phyloP scores from a whole-genome alignment of 768 basidiomycete species.

The Royoungia palumana region DNA sequence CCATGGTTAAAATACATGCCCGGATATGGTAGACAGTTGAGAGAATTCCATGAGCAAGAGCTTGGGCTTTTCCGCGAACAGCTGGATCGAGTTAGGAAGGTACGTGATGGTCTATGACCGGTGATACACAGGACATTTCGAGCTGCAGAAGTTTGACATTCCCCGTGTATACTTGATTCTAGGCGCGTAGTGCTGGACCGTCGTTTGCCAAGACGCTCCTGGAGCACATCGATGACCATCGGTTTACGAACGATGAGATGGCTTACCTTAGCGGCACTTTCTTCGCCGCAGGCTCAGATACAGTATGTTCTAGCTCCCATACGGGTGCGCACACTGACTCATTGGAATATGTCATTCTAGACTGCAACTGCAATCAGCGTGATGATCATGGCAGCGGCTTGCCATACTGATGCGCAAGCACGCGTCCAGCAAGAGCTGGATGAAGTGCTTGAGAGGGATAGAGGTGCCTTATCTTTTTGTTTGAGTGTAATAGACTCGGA shows the following conservation, averaged over 20 bases:
- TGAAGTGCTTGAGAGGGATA: slow-evolving; percentile 40
- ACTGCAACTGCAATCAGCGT: slow-evolving; percentile 51
- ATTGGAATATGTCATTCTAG: slow-evolving; percentile 2
- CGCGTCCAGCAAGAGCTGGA: slow-evolving; percentile 52
- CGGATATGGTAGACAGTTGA: slow-evolving; percentile 51
- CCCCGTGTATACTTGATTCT: background rate
- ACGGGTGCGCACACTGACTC: background rate
- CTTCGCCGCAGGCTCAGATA: slow-evolving; percentile 60
- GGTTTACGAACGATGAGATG: slow-evolving; percentile 48
- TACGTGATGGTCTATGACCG: background rate
- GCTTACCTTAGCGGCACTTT: slow-evolving; percentile 58
- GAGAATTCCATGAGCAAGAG: slow-evolving; percentile 50
- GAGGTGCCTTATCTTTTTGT: slow-evolving; percentile 1
- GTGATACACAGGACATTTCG: too few species aligned
- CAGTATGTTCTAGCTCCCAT: slow-evolving; percentile 24
- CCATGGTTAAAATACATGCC: slow-evolving; percentile 45
- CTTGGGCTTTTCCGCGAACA: slow-evolving; percentile 48
- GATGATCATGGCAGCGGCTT: slow-evolving; percentile 48
- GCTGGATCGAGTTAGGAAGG: slow-evolving; percentile 19
- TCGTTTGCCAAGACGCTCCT: slow-evolving; percentile 52
- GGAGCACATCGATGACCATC: slow-evolving; percentile 45
- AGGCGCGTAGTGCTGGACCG: slow-evolving; percentile 8
- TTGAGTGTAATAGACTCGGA: too few species aligned
- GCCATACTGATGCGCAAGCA: slow-evolving; percentile 45
- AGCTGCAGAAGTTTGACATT: too few species aligned